Base-by-base conservation (phyloP, 805 yeast genomes). In the Kazachstania martiniae region DNA sequence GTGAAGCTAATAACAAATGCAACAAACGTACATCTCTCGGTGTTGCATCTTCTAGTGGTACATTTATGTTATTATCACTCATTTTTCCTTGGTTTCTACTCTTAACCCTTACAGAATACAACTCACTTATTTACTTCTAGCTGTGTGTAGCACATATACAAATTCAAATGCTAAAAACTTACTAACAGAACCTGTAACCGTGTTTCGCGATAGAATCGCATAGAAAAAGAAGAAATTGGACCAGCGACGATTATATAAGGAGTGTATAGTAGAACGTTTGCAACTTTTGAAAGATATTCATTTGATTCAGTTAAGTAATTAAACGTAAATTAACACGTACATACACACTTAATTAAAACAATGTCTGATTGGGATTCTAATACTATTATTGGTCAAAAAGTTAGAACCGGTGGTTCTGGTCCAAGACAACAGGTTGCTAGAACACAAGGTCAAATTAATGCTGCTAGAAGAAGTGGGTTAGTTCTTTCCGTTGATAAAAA, bases 401-500 rank as follows among this genome's bases (percentile, higher is more conserved):
- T 91, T 46, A 76, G 89, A 61, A 71, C 77, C 35, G 95, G 95
- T 37, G 82, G 84, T 27, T 74, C 83, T 37, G 95, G 93, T 23
- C 95, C 95, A 46, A 74, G 85, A 55, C 77, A 81, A 43, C 69
- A 66, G 23, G 95, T 87, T 25, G 93, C 95, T 29, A 78, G 77
- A 55, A 67, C 89, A 9, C 66, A 70, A 33, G 72, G 79, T 28
- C 82, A 79, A 50, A 67, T 91, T 53, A 91, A 91, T 58, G 94
- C 85, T 18, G 98, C 98, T 33, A 78, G 94, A 67, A 79, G 98
- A 69, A 58, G 78, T 15, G 98, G 98, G 42, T 70, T 74, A 34
- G 89, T 91, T 34, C 70, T 91, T 24, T 74, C 93, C 27, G 87
- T 87, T 27, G 98, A 89, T 59, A 89, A 89, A 74, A 91, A 89